Percentiles rank a stretch among this genome's conserved stretches.
Evolutionary conservation across 257 asterid species (phyloP).

Genomic region (Salvia miltiorrhiza): DNA sequence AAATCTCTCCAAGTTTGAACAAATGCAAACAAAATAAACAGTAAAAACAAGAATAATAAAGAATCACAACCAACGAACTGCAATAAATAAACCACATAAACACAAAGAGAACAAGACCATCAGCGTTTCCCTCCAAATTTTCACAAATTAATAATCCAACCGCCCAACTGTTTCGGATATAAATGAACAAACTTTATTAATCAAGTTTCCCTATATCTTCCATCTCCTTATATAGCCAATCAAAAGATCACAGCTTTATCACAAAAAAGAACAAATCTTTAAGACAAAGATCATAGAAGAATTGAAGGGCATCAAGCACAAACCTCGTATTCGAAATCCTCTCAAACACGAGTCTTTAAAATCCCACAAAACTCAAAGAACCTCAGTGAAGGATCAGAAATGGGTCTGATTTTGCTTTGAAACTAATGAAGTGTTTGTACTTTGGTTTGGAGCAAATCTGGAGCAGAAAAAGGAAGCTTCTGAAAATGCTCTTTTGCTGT

Average conservation of each 20-base stretch:
- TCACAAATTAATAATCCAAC: constrained; percentile 23
- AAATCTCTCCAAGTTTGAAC: not conserved
- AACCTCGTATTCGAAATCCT: not conserved
- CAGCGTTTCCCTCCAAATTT: constrained; percentile 18
- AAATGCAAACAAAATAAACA: not conserved
- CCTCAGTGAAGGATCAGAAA: constrained; percentile 22
- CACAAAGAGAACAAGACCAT: constrained; percentile 3
- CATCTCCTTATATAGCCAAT: not conserved
- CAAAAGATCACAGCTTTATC: too few species aligned
- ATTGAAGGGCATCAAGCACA: not conserved
- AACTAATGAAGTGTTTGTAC: not conserved
- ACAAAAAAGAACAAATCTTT: too few species aligned
- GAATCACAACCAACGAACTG: constrained; percentile 9
- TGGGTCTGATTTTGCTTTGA: constrained; percentile 11
- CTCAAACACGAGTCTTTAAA: not conserved
- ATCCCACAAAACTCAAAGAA: constrained; percentile 7
- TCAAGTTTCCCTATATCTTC: not conserved
- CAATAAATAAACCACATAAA: constrained; percentile 17
- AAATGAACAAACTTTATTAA: constrained; percentile 16
- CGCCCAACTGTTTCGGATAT: constrained; percentile 2
- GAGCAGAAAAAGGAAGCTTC: constrained; percentile 32
- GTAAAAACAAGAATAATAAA: not conserved
- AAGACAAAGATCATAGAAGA: not conserved
- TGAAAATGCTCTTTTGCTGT: constrained; percentile 25
- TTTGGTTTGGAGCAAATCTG: constrained; percentile 28